These are phyloP conservation scores for Gleditsia sinensis DNA, from an alignment of 306 rosid species.

Conservation along the genomic window DNA sequence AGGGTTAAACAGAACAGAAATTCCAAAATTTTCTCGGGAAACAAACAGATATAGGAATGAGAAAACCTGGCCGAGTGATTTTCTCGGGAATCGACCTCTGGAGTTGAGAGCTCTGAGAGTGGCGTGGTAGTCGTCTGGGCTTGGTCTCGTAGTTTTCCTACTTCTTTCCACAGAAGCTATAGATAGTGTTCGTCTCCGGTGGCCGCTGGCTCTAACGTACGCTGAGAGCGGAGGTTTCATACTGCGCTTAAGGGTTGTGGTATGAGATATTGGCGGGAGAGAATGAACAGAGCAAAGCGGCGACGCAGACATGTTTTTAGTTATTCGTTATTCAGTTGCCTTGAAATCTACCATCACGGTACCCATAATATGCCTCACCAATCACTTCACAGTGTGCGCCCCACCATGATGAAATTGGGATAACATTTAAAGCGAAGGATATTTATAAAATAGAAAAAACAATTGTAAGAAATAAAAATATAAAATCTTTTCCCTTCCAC, in stretches of 20 bases:
- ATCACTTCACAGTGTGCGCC: too few species aligned
- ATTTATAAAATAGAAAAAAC: too few species aligned
- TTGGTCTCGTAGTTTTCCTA: conserved; percentile 26
- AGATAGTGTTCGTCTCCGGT: conserved; percentile 22
- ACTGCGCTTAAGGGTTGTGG: neutral
- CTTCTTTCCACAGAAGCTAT: conserved; percentile 42
- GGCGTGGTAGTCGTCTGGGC: conserved; percentile 67
- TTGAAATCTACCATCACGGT: neutral
- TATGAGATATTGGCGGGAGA: conserved; percentile 58
- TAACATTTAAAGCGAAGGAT: too few species aligned
- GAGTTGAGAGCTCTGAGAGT: conserved; percentile 89
- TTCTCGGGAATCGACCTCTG: conserved; percentile 79
- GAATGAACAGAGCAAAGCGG: conserved; percentile 40
- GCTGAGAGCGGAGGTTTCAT: conserved; percentile 29
- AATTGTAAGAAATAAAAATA: too few species aligned
- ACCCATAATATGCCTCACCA: too few species aligned
- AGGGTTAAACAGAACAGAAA: too few species aligned
- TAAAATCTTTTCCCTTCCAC: too few species aligned
- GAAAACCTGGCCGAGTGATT: conserved; percentile 87
- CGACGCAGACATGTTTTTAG: conserved; percentile 42
- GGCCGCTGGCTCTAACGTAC: conserved; percentile 2
- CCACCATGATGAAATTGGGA: too few species aligned
- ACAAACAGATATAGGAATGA: neutral
- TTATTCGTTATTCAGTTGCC: conserved; percentile 29
- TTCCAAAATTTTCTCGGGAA: conserved; percentile 18